Base-by-base conservation (phyloP, 495 filamentous ascomycete genomes). In the Penicillium cinerascens region DNA sequence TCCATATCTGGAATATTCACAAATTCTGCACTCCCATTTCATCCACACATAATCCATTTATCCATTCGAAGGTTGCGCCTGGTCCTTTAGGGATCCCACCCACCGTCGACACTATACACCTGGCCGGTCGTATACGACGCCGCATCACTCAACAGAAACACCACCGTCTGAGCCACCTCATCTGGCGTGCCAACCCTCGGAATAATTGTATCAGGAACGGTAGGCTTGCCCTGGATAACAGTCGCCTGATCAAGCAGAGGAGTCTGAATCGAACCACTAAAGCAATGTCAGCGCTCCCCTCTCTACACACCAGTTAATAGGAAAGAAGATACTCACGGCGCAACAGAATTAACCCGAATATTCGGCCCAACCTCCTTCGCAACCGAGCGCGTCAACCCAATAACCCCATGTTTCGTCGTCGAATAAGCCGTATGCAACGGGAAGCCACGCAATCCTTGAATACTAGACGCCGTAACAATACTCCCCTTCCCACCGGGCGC, bases 401-500 rank as follows among this genome's bases (percentile, higher is more conserved):
- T 65, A 36, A 87, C 75, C 11, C 75, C 83, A 61, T 81, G 75
- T 66, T 85, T 85, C 22, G 73, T 79, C 9, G 80, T 73, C 44
- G 71, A 71, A 64, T 87, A 86, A 22, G 79, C 75, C 6, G 70
- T 73, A 61, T 72, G 66, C 21, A 72, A 69, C 9, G 73, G 42
- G 56, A 64, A 66, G 51, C 83, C 83, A 46, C 64, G 64, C 13
- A 84, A 22, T 0, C 82, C 83, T 18, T 78, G 74, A 27, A 80
- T 72, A 49, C 77, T 80, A 11, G 75, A 66, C 17, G 79, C 79
- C 65, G 81, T 83, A n/a, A 87, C 83, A 59, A 87, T 83, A 52
- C 77, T 81, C 0, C 73, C 76, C 6, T 23, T 52, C 5, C 61
- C 58, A 1, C 71, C 71, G 6, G 70, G 65, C 6, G 52, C 48